Conservation (phyloP, 2,329 filamentous ascomycete genomes). For the Pseudofabraea citricarpa region DNA sequence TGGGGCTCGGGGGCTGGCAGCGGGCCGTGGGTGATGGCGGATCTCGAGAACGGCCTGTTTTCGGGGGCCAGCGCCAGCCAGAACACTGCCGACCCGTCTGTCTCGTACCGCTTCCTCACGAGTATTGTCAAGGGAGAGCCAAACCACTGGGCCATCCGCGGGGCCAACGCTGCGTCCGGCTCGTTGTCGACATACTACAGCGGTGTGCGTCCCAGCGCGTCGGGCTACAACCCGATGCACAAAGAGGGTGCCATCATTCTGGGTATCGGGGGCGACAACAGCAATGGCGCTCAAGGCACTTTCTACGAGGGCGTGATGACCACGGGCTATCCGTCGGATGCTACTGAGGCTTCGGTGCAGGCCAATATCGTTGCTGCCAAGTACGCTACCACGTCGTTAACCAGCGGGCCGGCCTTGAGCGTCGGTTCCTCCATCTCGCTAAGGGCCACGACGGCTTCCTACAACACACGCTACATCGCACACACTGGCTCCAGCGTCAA, state of each 20-base stretch:
- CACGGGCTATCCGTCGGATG: conserved; percentile 51
- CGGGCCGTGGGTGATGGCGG: conserved; percentile 66
- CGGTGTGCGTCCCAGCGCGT: conserved; percentile 44
- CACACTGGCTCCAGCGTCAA: conserved; percentile 46
- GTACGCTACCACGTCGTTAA: conserved; percentile 45
- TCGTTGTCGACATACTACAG: conserved; percentile 53
- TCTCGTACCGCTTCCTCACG: conserved; percentile 52
- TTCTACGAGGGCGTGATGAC: conserved; percentile 63
- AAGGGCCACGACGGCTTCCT: conserved; percentile 50
- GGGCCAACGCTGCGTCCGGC: conserved; percentile 50
- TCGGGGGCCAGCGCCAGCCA: conserved; percentile 41
- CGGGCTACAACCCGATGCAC: conserved; percentile 55
- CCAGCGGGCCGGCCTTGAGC: conserved; percentile 41
- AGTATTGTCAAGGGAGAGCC: conserved; percentile 50
- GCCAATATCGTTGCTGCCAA: conserved; percentile 54
- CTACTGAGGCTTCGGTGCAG: conserved; percentile 50
- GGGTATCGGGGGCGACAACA: conserved; percentile 63
- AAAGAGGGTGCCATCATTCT: conserved; percentile 61
- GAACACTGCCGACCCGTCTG: conserved; percentile 47
- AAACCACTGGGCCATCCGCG: conserved; percentile 55
- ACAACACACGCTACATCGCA: conserved; percentile 47
- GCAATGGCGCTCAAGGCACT: conserved; percentile 51
- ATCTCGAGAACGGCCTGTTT: conserved; percentile 64
- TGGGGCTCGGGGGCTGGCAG: conserved; percentile 54
- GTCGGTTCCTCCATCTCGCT: conserved; percentile 48